These are phyloP conservation scores for Aspergillus proliferans DNA, from an alignment of 2,329 filamentous ascomycete species.

Conservation along the genomic window DNA sequence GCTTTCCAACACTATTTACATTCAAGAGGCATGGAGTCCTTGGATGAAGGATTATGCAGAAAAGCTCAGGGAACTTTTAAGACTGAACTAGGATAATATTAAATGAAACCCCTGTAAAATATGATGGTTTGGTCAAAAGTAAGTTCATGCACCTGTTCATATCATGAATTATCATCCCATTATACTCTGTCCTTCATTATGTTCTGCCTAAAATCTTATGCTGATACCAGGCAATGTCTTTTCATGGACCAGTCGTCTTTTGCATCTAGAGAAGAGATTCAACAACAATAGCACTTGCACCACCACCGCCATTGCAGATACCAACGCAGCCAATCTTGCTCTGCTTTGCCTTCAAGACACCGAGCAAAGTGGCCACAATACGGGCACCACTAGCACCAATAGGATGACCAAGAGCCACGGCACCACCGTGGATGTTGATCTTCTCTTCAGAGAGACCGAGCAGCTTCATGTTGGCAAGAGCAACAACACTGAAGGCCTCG, in stretches of 20 bases:
- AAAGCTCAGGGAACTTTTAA: too few species aligned
- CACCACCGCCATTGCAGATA: conserved; percentile 97
- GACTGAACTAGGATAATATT: too few species aligned
- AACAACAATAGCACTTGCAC: conserved; percentile 87
- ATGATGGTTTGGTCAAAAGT: too few species aligned
- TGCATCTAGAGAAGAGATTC: conserved; percentile 50
- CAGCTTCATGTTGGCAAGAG: conserved; percentile 92
- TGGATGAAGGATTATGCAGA: too few species aligned
- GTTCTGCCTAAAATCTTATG: background rate
- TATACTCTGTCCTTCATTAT: background rate
- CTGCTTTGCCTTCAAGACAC: conserved; percentile 83
- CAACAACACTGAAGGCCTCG: conserved; percentile 96
- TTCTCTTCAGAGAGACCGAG: conserved; percentile 72
- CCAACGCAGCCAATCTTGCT: conserved; percentile 89
- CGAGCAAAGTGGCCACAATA: conserved; percentile 83
- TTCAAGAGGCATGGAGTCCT: too few species aligned
- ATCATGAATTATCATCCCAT: too few species aligned
- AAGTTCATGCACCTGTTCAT: too few species aligned
- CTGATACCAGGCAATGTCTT: background rate
- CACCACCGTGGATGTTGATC: conserved; percentile 92
- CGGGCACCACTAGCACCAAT: conserved; percentile 89
- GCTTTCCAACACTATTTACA: too few species aligned
- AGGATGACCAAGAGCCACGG: conserved; percentile 92
- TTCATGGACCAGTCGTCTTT: background rate
- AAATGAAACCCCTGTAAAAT: too few species aligned